Evolutionary conservation across 2,329 filamentous ascomycete species (phyloP), one percentile per base, ranked within the genome.

Genomic region (Paecilomyces dactylethromorphus): DNA sequence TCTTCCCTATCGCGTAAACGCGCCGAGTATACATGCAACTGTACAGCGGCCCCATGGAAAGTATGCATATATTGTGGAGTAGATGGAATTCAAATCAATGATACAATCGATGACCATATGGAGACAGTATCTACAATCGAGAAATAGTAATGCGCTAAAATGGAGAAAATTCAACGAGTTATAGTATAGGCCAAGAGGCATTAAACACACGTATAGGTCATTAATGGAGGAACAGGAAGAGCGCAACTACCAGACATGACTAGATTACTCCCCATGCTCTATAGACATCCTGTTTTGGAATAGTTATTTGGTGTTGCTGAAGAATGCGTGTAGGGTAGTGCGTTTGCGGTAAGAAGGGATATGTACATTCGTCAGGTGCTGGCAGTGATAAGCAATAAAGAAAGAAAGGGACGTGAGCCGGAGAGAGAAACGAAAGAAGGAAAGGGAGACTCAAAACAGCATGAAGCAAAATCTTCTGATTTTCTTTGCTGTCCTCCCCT

Each of bases 321-420:
- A 59, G 53, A 64, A 65, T 66, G 64, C 60, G 56, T 54, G 58
- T 24, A n/a, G 49, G 61, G 49, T 24, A 45, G 21, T 24, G 35
- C 55, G 52, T 58, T 29, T 13, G 24, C 13, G 61, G 56, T 56
- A 45, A 56, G 50, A 62, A 59, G 62, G 65, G 62, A 60, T 70
- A 70, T 71, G 66, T 71, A 71, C 70, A 71, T 63, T 70, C 69
- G 67, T 68, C 56, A 67, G 65, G 63, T 51, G 22, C 22, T 61
- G 65, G 65, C 59, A 52, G 24, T 65, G 59, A 60, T 58, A 61
- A 62, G 63, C 62, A 63, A 68, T 58, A 59, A 56, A 55, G 58
- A 59, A 60, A 56, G 56, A 54, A 39, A 45, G 60, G 50, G 59
- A 62, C 55, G 58, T 55, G 59, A 55, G 58, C 58, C 24, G 58